phyloP scores from a whole-genome alignment of 2,329 filamentous ascomycete genomes.

The Mycogone perniciosa region DNA sequence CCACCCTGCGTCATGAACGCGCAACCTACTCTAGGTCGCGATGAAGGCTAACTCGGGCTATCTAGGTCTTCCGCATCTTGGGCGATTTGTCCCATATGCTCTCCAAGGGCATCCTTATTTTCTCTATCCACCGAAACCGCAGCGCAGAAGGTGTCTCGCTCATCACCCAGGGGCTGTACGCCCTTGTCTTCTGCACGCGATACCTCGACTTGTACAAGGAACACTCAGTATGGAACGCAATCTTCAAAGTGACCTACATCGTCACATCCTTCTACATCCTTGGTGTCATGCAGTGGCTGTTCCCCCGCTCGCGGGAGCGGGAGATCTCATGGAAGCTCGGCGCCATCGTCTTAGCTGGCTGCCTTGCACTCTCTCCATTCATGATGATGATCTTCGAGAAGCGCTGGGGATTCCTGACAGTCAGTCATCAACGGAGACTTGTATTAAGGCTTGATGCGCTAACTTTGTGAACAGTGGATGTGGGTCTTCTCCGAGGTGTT shows the following conservation, averaged over 20 bases:
- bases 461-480: conserved; percentile 51
- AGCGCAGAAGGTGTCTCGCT: conserved; percentile 89
- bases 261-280: conserved; percentile 79
- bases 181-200: conserved; percentile 74
- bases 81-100: conserved; percentile 79
- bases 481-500: conserved; percentile 90
- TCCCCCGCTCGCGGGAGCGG: conserved; percentile 77
- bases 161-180: conserved; percentile 85
- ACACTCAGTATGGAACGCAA: conserved; percentile 59
- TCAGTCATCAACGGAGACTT: conserved; percentile 26
- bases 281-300: conserved; percentile 78
- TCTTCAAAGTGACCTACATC: conserved; percentile 89
- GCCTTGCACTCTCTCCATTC: conserved; percentile 63
- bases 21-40: too few relatives aligned
- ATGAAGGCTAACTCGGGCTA: background rate
- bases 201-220: conserved; percentile 76
- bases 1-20: background rate
- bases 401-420: conserved; percentile 44
- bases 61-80: conserved; percentile 63
- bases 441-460: background rate
- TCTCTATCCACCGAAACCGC: conserved; percentile 80
- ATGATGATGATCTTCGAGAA: conserved; percentile 61
- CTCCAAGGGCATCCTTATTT: conserved; percentile 87
- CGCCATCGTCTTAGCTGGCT: conserved; percentile 58
- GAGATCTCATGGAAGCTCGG: conserved; percentile 94